Conservation (phyloP, 305 asterid species). For the Fraxinus angustifolia region DNA sequence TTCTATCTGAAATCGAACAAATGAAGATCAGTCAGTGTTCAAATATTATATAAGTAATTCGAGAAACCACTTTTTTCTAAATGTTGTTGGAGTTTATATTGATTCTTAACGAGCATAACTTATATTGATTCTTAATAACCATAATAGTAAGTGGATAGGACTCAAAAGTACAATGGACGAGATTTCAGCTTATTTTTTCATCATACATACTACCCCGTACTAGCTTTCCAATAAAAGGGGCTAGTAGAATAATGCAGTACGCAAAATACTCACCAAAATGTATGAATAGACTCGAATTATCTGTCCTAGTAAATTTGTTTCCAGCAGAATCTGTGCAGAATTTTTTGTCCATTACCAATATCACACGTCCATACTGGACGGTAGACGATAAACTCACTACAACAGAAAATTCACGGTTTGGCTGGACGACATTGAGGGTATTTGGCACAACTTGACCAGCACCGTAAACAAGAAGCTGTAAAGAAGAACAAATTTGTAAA, state of each 20-base stretch:
- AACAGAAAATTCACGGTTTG: slow-evolving; percentile 53
- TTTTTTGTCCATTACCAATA: slow-evolving; percentile 62
- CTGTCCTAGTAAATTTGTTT: slow-evolving; percentile 56
- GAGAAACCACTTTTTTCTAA: neutral
- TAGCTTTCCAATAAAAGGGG: neutral
- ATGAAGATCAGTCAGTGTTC: slow-evolving; percentile 14
- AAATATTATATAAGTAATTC: neutral
- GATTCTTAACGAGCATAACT: neutral
- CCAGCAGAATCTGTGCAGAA: slow-evolving; percentile 82
- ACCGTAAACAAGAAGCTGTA: slow-evolving; percentile 90
- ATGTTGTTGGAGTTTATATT: neutral
- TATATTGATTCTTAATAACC: neutral
- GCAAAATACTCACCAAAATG: slow-evolving; percentile 63
- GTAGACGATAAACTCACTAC: slow-evolving; percentile 47
- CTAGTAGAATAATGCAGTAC: neutral
- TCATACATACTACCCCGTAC: neutral
- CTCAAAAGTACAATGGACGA: neutral
- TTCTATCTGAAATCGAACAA: slow-evolving; percentile 56
- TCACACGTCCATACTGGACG: slow-evolving; percentile 54
- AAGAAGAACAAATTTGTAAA: slow-evolving; percentile 7
- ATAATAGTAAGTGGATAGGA: neutral
- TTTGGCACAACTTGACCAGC: slow-evolving; percentile 66
- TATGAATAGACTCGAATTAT: slow-evolving; percentile 60
- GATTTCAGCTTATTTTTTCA: neutral
- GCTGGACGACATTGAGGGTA: slow-evolving; percentile 50